phyloP scores from a whole-genome alignment of 192 early-diverging fungal species.

The Rhizophagus prolifer region DNA sequence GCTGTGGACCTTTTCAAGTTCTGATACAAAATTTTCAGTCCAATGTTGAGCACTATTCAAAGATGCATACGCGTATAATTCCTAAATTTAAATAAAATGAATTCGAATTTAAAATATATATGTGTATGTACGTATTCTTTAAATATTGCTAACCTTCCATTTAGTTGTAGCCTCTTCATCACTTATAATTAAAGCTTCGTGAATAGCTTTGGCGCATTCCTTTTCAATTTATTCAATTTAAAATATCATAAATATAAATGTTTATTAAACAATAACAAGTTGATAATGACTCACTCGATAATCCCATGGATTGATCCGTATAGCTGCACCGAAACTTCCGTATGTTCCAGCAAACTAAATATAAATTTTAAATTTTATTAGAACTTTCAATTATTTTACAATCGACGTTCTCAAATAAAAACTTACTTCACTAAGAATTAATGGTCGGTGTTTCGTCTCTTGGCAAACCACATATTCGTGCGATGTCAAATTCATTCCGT shows the following conservation, averaged over 20 bases:
- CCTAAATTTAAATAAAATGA: slow-evolving; percentile 19
- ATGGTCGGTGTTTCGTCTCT: slow-evolving; percentile 72
- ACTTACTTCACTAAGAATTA: slow-evolving; percentile 83
- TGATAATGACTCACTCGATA: slow-evolving; percentile 41
- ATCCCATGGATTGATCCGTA: slow-evolving; percentile 98
- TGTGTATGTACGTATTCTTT: too few species aligned
- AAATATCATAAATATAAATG: not conserved
- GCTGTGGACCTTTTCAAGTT: slow-evolving; percentile 52
- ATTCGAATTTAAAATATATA: not conserved
- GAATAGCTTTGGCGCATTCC: slow-evolving; percentile 86
- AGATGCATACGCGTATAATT: slow-evolving; percentile 64
- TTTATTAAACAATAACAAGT: not conserved
- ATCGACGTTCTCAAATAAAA: not conserved
- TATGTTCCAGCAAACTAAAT: slow-evolving; percentile 91
- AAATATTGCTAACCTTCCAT: slow-evolving; percentile 54
- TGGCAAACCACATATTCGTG: slow-evolving; percentile 96
- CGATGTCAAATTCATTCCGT: slow-evolving; percentile 97
- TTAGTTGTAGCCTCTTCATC: slow-evolving; percentile 72
- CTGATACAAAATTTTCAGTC: slow-evolving; percentile 61
- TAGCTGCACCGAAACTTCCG: slow-evolving; percentile 78
- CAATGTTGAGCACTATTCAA: slow-evolving; percentile 70
- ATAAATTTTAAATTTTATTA: not conserved
- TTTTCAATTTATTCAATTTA: slow-evolving; percentile 10
- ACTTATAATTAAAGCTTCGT: slow-evolving; percentile 82
- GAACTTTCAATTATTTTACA: not conserved